Base-by-base conservation (phyloP, 2,329 filamentous ascomycete species). In the Sporothrix inflata region DNA sequence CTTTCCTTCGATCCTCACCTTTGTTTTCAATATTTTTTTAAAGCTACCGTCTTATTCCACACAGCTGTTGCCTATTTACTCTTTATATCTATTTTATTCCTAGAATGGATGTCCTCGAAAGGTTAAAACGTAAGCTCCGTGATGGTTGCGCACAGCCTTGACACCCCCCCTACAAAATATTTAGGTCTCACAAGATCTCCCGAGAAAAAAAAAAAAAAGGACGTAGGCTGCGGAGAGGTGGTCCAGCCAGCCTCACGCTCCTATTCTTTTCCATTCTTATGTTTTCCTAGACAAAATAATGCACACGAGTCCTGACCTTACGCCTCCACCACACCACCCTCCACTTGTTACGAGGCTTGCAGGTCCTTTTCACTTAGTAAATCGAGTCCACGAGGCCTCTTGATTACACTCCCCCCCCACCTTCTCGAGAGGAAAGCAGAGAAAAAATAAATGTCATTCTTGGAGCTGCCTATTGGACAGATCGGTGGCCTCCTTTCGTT, bases 71-170 rank as follows among this genome's bases (percentile, higher is more conserved):
- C 57, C 57, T 40, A 42, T 16, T 45, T 7, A 4, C 9, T 45
- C 2, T 4, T 11, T 7, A 45, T 12, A 45, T 61, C 7, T 61
- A 19, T 21, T 16, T 19, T 21, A 4, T 42, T 19, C 7, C 9
- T 6, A 42, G 40, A 61, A 42, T 38, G 57, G 6, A 61, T 40
- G 11, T 42, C 19, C n/a, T 42, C 30, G 34, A 61, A 12, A 19
- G 24, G 21, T 38, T 38, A 14, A 24, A 61, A 24, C 57, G 57
- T 19, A 40, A 61, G 57, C 34, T 38, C 8, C 57, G 34, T 42
- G 61, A 65, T 65, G 61, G 40, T 47, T 65, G 61, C 47, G 61
- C 61, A 66, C 61, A 66, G 40, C 61, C 61, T 47, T 66, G 38
- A 24, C 38, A 5, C 7, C 1, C 60, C 2, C 34, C 4, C 16